Base-by-base conservation (phyloP, 805 yeast species). In the Yamadazyma laniorum region DNA sequence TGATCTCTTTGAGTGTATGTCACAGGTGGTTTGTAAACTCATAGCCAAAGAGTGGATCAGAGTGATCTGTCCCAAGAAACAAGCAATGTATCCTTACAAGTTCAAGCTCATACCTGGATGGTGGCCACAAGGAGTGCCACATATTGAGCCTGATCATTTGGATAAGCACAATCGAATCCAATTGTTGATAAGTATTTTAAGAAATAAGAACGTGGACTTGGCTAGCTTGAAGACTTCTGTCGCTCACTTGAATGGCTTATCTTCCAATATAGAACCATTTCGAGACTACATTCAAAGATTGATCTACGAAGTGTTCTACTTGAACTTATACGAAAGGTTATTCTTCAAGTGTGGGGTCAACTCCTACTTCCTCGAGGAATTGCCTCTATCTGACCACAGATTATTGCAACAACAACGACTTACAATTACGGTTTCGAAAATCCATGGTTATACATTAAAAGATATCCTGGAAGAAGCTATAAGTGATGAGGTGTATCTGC, bases 91-190 rank as follows among this genome's bases (percentile, higher is more conserved):
- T 47, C 91, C 91, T 3, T 84, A 84, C 53, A 81, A 76, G 37
- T 51, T 53, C 7, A 11, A 11, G 6, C 48, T 73, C 9, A 74
- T 65, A 44, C 93, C 91, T 0, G 50, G 52, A 4, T 83, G 90
- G 90, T 84, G 93, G 93, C 90, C 90, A 0, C 25, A 29, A 0
- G 40, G 45, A 9, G 74, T 80, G 1, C 62, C 75, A 25, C 91
- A 84, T 57, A 67, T 65, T 30, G 90, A 84, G 51, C 91, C 91
- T 0, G 91, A 83, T 53, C 91, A 85, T 58, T 60, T 85, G 40
- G 70, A 65, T 41, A 83, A 80, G 52, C 61, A 59, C 1, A 82
- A 79, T 48, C 61, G 93, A 37, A 50, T 82, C 14, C 52, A 50
- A 4, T 57, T 84, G 17, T 56, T 85, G 52, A 58, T 72, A 22